Percentiles rank a stretch among this genome's conserved stretches.
phyloP scores from a whole-genome alignment of 768 basidiomycete genomes.

The Mycena vulgaris region DNA sequence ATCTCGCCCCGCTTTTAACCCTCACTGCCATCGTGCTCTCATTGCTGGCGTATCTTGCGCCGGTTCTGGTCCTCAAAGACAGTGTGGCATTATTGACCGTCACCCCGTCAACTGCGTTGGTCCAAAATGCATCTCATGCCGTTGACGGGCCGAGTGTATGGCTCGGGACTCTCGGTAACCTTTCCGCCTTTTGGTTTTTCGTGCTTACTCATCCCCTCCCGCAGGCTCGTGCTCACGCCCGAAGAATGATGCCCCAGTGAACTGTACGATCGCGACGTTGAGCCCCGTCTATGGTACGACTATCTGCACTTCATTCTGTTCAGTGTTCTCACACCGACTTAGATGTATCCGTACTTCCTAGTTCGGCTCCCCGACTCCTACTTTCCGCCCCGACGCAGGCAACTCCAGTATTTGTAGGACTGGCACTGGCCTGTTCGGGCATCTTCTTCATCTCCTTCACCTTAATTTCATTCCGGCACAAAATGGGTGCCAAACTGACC shows the following conservation, averaged over 20 bases:
- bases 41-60: slow-evolving; percentile 79
- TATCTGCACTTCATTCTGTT: slow-evolving; percentile 6
- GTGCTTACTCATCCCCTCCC: slow-evolving; percentile 25
- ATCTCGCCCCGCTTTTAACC: slow-evolving; percentile 76
- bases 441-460: slow-evolving; percentile 79
- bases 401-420: slow-evolving; percentile 75
- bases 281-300: slow-evolving; percentile 74
- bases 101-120: slow-evolving; percentile 63
- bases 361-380: slow-evolving; percentile 67
- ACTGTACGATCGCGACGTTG: slow-evolving; percentile 70
- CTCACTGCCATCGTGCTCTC: slow-evolving; percentile 77
- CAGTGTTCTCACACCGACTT: not conserved
- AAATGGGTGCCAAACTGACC: slow-evolving; percentile 69
- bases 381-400: slow-evolving; percentile 73
- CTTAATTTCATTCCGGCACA: slow-evolving; percentile 75
- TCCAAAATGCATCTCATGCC: slow-evolving; percentile 48
- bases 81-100: slow-evolving; percentile 78
- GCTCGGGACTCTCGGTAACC: slow-evolving; percentile 74
- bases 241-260: slow-evolving; percentile 63
- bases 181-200: slow-evolving; percentile 26
- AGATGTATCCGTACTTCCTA: slow-evolving; percentile 80
- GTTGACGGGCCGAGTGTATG: slow-evolving; percentile 81
- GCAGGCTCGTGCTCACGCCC: slow-evolving; percentile 78
- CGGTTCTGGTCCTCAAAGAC: slow-evolving; percentile 70
- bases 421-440: slow-evolving; percentile 69